Evolutionary conservation across 148 eudicot species (phyloP), one percentile per base, ranked within the genome.

Genomic region (Tetragonia tetragonoides): DNA sequence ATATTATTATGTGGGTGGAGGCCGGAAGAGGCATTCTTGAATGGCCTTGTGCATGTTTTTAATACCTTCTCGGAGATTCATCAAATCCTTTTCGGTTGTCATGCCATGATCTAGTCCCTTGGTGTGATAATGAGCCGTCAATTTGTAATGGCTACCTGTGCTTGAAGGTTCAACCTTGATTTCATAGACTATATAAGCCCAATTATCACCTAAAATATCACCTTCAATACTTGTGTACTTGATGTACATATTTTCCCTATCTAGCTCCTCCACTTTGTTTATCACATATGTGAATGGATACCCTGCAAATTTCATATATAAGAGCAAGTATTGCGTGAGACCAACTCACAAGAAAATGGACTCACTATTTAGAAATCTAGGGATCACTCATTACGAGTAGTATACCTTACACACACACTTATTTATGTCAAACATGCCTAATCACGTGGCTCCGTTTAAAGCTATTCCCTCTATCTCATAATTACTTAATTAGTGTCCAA

Each of bases 141-240:
- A 23, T 21, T 67, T 79, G 64, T 77, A 79, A 1, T 75, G 70
- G 20, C 78, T 66, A 3, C 85, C 82, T 3, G 56, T 67, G 21
- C 3, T 16, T 0, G 57, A 44, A 7, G 80, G 70, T 18, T 53
- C 51, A 4, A 75, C 15, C 57, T 76, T 61, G 7, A 74, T 51
- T 61, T 83, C 85, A 72, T 83, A 51, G 15, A 66, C 74, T 3
- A 83, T 69, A 12, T 18, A 47, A 2, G 79, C 80, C 66, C 78
- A 72, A 23, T 76, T 79, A 37, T 79, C 80, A 8, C 51, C 64
- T 0, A 79, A 56, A 7, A 72, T 78, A 60, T 79, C 85, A 10
- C 85, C 83, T 37, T 83, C 83, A 14, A 74, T 76, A 0, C 59
- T 76, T 12, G 83, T 53, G 56, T 83, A 79, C 69, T 76, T 83